These are phyloP conservation scores for Mycena albidolilacea DNA, from an alignment of 768 basidiomycete species.

Conservation along the genomic window DNA sequence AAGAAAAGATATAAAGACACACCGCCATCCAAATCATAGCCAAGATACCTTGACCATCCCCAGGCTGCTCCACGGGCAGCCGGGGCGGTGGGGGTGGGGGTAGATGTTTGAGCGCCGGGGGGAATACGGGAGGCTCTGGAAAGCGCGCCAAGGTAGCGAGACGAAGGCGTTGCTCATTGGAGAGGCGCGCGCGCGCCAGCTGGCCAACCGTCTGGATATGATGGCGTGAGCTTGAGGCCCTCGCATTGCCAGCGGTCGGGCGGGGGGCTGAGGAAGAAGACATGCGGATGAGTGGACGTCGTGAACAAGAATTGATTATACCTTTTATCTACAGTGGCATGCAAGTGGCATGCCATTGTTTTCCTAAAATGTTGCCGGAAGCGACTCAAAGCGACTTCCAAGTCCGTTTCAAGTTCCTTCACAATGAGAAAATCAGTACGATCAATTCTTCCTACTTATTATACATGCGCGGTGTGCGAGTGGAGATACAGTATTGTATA, in stretches of 20 bases:
- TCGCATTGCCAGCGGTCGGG: no score
- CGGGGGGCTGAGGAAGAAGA: background rate
- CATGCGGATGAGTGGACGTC: no score
- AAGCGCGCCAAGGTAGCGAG: background rate
- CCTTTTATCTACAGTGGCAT: background rate
- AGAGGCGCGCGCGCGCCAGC: background rate
- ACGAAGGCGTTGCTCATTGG: background rate
- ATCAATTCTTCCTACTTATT: no score
- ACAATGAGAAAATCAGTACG: no score
- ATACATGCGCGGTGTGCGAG: no score
- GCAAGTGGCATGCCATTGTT: background rate
- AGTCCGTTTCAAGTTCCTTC: no score
- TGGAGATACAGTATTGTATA: no score
- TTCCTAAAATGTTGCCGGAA: background rate
- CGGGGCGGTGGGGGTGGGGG: no score
- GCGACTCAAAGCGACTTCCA: no score
- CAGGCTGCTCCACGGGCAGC: no score
- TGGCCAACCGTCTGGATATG: background rate
- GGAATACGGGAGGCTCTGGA: background rate
- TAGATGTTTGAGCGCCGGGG: no score
- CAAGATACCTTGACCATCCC: background rate
- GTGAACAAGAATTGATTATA: background rate
- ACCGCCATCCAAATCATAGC: background rate
- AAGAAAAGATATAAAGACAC: background rate
- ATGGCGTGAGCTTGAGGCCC: background rate